Evolutionary conservation across 345 rosid species (phyloP), one percentile per base, ranked within the genome.

Genomic region (Camelina laxa): DNA sequence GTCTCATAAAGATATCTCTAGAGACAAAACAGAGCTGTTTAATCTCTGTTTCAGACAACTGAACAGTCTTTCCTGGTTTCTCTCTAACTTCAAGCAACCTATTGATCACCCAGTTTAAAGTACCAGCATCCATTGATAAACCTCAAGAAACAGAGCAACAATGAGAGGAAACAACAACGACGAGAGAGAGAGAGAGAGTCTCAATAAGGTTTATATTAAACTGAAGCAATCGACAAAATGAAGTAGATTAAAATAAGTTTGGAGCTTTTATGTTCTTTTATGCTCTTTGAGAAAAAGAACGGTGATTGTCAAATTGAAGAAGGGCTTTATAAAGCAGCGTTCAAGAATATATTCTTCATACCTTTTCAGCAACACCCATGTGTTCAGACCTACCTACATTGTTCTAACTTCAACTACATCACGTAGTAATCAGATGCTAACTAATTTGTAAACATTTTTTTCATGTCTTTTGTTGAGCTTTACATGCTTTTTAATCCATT

Each of bases 31-130:
- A 88, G 24, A 91, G 89, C 76, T 87, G 90, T 82, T 78, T 87
- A 82, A 91, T 89, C 75, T 89, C 96, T 16, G 72, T 51, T 84
- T 91, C 96, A 55, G 84, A 84, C 55, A 91, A 77, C 74, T 86
- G 90, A 14, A 89, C 89, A 74, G 81, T 87, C 84, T 87, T 89
- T 49, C 91, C 93, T 2, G 89, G 93, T 65, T 81, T 84, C 22
- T 84, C 80, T 69, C 91, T 85, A 51, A 80, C 90, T 79, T 85
- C 87, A 75, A 86, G 91, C 44, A 91, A 83, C 80, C 87, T 82
- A 60, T 50, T 82, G 79, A 88, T 91, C 19, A 91, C 80, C 51
- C 83, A 83, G 81, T 89, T 87, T 35, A 91, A 85, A 62, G 84
- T 74, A 35, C 65, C 66, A 67, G 77, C 65, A 60, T 91, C 94